Evolutionary conservation across 139 green algal genomes (phyloP).

Genomic region (Eudorina sp.): DNA sequence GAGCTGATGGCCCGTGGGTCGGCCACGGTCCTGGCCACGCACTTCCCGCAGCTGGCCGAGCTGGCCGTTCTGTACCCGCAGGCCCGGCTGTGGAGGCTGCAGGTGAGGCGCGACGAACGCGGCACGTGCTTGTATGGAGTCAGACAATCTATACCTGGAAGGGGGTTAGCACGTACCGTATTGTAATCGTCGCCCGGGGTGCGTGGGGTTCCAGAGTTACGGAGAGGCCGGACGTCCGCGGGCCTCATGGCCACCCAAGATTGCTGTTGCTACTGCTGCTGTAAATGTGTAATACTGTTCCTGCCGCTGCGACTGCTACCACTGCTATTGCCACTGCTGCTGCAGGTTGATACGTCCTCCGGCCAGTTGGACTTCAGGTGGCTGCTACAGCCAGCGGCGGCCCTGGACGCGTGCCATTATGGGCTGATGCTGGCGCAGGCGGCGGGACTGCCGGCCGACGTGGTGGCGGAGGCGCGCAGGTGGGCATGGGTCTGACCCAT

Average conservation of each 20-base stretch:
- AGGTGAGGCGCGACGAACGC: slow-evolving; percentile 66
- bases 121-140: too few species aligned
- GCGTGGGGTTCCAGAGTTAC: too few species aligned
- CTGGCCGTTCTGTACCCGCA: slow-evolving; percentile 77
- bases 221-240: too few species aligned
- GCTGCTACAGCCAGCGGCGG: slow-evolving; percentile 59
- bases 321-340: too few species aligned
- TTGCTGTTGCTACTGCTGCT: too few species aligned
- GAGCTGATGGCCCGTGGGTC: slow-evolving; percentile 53
- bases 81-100: slow-evolving; percentile 73
- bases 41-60: slow-evolving; percentile 76
- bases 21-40: slow-evolving; percentile 81
- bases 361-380: slow-evolving; percentile 61
- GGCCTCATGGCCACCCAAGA: too few species aligned
- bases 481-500: slow-evolving; percentile 1
- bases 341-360: slow-evolving; percentile 52
- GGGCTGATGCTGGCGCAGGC: slow-evolving; percentile 74
- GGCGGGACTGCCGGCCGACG: slow-evolving; percentile 61
- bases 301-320: too few species aligned
- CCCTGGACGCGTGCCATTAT: slow-evolving; percentile 61
- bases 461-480: slow-evolving; percentile 53
- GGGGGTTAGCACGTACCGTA: too few species aligned
- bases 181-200: too few species aligned
- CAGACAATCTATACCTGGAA: too few species aligned
- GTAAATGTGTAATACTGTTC: too few species aligned